phyloP scores from a whole-genome alignment of 2,329 filamentous ascomycete genomes.

The Cladorrhinum sp. region DNA sequence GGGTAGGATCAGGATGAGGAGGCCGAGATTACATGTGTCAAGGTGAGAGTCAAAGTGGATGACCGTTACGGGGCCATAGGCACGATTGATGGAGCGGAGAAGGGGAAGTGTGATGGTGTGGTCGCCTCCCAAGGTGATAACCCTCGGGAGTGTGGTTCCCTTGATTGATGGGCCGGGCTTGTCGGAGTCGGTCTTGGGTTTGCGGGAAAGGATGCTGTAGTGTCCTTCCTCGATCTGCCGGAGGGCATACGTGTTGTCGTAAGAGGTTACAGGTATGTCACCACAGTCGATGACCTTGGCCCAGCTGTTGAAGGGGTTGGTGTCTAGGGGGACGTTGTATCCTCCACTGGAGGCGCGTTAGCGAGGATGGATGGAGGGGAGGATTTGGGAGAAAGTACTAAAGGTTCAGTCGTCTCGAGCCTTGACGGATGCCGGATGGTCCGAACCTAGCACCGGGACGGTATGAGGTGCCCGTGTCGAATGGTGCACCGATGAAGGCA shows the following conservation, averaged over 20 bases:
- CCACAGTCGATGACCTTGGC: slow-evolving; percentile 79
- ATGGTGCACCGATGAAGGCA: slow-evolving; percentile 80
- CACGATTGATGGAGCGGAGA: slow-evolving; percentile 57
- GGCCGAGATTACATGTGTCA: slow-evolving; percentile 57
- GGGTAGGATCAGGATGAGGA: not conserved
- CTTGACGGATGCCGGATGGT: slow-evolving; percentile 80
- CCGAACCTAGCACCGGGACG: slow-evolving; percentile 80
- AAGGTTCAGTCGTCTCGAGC: slow-evolving; percentile 79
- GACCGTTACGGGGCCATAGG: slow-evolving; percentile 59
- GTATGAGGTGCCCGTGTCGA: slow-evolving; percentile 84
- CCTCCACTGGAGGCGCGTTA: slow-evolving; percentile 60
- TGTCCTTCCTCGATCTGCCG: slow-evolving; percentile 85
- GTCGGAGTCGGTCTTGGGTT: slow-evolving; percentile 65
- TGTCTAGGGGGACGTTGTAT: slow-evolving; percentile 77
- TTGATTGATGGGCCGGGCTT: slow-evolving; percentile 66
- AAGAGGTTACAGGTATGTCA: slow-evolving; percentile 82
- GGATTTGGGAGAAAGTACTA: slow-evolving; percentile 59
- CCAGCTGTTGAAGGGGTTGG: slow-evolving; percentile 80
- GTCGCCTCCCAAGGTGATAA: slow-evolving; percentile 72
- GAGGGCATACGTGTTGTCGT: slow-evolving; percentile 76
- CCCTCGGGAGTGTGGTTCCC: slow-evolving; percentile 71
- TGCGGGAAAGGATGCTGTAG: slow-evolving; percentile 68
- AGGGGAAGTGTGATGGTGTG: slow-evolving; percentile 62
- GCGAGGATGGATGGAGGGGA: slow-evolving; percentile 33
- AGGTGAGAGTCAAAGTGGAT: slow-evolving; percentile 63